phyloP scores from a whole-genome alignment of 192 early-diverging fungal genomes.

The Entomortierella chlamydospora region DNA sequence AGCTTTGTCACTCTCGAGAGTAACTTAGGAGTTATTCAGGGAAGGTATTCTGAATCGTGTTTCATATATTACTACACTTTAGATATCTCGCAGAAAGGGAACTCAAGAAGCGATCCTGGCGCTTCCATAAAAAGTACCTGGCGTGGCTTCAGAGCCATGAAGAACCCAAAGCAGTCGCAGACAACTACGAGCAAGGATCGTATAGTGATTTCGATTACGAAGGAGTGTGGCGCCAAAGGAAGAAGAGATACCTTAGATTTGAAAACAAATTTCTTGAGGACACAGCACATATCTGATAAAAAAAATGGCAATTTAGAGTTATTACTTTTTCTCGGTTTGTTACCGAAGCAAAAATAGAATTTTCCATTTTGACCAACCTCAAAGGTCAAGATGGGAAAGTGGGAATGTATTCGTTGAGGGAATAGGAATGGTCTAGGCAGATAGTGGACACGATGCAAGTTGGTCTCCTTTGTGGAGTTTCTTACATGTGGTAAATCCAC shows the following conservation, averaged over 20 bases:
- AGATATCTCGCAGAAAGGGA: conserved; percentile 94
- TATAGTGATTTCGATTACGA: conserved; percentile 99
- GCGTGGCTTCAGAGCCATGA: conserved; percentile 99
- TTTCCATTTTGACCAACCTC: too few species aligned
- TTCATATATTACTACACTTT: not conserved
- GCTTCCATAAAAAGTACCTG: conserved; percentile 97
- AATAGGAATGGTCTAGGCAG: too few species aligned
- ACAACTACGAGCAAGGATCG: conserved; percentile 97
- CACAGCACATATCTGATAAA: conserved; percentile 60
- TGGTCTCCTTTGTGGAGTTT: too few species aligned
- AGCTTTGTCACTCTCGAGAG: not conserved
- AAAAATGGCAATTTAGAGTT: too few species aligned
- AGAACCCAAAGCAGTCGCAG: conserved; percentile 94
- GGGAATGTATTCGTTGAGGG: too few species aligned
- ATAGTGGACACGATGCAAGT: too few species aligned
- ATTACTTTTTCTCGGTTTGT: too few species aligned
- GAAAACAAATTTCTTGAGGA: conserved; percentile 91
- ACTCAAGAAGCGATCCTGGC: conserved; percentile 96
- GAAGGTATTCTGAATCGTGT: not conserved
- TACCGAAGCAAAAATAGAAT: too few species aligned
- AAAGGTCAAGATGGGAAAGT: too few species aligned
- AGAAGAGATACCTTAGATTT: conserved; percentile 94
- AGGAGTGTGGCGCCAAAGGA: conserved; percentile 96
- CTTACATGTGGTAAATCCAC: too few species aligned
- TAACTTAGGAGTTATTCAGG: not conserved